Evolutionary conservation across 2,329 filamentous ascomycete species (phyloP).

Genomic region (Claviceps humidiphila): DNA sequence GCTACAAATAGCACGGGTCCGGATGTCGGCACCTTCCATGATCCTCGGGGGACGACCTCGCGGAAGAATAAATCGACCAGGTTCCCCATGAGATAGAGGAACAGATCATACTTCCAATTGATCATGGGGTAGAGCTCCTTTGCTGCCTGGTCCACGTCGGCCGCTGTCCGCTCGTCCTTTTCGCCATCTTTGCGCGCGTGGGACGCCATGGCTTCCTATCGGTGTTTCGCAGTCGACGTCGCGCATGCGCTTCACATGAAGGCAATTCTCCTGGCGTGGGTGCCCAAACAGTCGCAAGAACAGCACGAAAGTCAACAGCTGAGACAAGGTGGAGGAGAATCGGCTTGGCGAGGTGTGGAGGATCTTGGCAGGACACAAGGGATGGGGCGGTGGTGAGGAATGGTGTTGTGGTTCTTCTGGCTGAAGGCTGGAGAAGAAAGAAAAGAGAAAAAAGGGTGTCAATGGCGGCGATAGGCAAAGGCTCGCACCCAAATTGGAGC

Average conservation of each 20-base stretch:
- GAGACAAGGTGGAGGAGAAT: neutral
- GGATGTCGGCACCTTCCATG: conserved; percentile 83
- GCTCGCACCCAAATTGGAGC: neutral
- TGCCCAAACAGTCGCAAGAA: neutral
- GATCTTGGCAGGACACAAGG: neutral
- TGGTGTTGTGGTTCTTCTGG: neutral
- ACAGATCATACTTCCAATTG: conserved; percentile 63
- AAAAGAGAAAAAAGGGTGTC: neutral
- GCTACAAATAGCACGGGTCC: conserved; percentile 92
- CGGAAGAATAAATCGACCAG: conserved; percentile 95
- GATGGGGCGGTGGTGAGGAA: neutral
- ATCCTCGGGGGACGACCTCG: conserved; percentile 86
- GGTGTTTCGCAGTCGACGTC: neutral
- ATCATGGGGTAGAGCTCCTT: conserved; percentile 57
- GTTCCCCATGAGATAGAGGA: conserved; percentile 66
- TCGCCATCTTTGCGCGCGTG: conserved; percentile 26
- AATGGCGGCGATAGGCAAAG: neutral
- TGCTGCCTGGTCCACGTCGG: conserved; percentile 16
- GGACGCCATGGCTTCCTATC: conserved; percentile 6
- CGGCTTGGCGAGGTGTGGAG: neutral
- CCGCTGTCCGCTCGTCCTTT: conserved; percentile 37
- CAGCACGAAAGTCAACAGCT: neutral
- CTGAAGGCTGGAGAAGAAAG: neutral
- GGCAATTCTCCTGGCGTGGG: neutral
- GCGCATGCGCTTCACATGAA: neutral